phyloP scores from a whole-genome alignment of 352 stramenopile genomes.

The Pythium periplocum region DNA sequence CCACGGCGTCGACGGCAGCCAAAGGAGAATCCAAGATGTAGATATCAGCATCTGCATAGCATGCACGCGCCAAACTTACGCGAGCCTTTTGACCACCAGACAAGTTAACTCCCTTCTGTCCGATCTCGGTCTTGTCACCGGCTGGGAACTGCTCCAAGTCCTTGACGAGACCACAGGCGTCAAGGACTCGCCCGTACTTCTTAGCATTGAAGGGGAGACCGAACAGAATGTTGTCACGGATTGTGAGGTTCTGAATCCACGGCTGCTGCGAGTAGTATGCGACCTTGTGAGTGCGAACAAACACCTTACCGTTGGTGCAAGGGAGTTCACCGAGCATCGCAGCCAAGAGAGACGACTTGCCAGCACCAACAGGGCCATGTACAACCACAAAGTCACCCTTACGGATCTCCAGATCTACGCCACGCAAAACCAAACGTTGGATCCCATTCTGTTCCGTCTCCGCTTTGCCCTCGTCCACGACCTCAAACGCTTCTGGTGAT shows the following conservation, averaged over 20 bases:
- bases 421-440: slow-evolving; percentile 17
- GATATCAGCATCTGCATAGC: slow-evolving; percentile 44
- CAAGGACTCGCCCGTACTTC: slow-evolving; percentile 56
- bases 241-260: slow-evolving; percentile 94
- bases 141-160: slow-evolving; percentile 83
- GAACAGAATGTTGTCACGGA: slow-evolving; percentile 96
- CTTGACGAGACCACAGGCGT: slow-evolving; percentile 72
- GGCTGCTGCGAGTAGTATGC: slow-evolving; percentile 85
- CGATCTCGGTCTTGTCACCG: slow-evolving; percentile 91
- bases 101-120: slow-evolving; percentile 93
- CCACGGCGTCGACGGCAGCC: slow-evolving; percentile 91
- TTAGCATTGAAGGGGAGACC: slow-evolving; percentile 45
- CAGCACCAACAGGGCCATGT: slow-evolving; percentile 14
- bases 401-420: slow-evolving; percentile 34
- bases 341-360: slow-evolving; percentile 40
- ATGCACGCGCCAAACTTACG: slow-evolving; percentile 47
- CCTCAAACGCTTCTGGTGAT: slow-evolving; percentile 1
- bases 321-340: slow-evolving; percentile 77
- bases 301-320: slow-evolving; percentile 24
- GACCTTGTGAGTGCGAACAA: slow-evolving; percentile 27
- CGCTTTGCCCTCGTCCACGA: not conserved
- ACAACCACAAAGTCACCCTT: slow-evolving; percentile 41
- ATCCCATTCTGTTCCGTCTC: no score
- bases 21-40: slow-evolving; percentile 91
- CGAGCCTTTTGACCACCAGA: slow-evolving; percentile 88